Conservation (phyloP, 306 rosid genomes). For the Cajanus cajan region DNA sequence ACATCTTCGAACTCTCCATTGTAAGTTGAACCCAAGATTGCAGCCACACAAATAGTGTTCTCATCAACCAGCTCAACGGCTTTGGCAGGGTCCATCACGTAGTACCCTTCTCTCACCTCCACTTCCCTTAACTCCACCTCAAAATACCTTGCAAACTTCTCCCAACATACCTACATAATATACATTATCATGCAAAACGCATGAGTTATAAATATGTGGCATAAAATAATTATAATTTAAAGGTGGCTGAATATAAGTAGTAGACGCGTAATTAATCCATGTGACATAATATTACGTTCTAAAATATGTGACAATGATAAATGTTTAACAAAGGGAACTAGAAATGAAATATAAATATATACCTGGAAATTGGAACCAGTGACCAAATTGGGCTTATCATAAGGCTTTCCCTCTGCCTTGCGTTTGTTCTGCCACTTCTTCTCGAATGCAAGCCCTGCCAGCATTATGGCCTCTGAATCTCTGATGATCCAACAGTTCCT, state of each 20-base stretch:
- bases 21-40: slow-evolving; percentile 84
- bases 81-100: slow-evolving; percentile 86
- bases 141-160: slow-evolving; percentile 89
- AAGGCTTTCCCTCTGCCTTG: slow-evolving; percentile 70
- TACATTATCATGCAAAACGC: no score
- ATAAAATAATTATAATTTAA: background rate
- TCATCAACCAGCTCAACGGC: slow-evolving; percentile 92
- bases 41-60: slow-evolving; percentile 95
- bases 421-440: slow-evolving; percentile 82
- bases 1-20: slow-evolving; percentile 93
- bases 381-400: slow-evolving; percentile 84
- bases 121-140: slow-evolving; percentile 97
- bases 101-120: slow-evolving; percentile 71
- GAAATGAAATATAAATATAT: background rate
- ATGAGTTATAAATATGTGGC: background rate
- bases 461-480: slow-evolving; percentile 99
- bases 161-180: slow-evolving; percentile 99
- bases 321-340: background rate
- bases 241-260: no score
- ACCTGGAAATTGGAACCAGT: slow-evolving; percentile 98
- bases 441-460: slow-evolving; percentile 89
- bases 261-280: no score
- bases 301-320: background rate
- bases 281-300: no score
- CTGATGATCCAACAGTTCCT: slow-evolving; percentile 89